These are phyloP conservation scores for Anaeramoeba flamelloides DNA, from an alignment of 78 protist genomes.

Conservation along the genomic window DNA sequence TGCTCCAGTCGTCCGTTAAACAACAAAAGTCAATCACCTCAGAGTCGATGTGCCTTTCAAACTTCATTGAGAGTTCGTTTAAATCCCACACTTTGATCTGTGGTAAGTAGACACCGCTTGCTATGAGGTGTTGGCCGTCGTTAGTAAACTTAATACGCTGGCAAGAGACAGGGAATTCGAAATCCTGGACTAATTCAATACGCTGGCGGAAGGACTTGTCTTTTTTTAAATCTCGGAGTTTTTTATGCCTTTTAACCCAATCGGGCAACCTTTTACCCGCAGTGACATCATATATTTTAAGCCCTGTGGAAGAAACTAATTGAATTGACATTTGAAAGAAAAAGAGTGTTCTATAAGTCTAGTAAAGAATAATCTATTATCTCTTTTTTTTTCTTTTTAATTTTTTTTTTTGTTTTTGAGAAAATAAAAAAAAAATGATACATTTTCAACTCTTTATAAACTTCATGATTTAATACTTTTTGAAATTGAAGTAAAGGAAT, in stretches of 20 bases:
- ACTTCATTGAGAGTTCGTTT: conserved; percentile 59
- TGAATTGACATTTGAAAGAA: too few relatives aligned
- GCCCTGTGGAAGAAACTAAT: too few relatives aligned
- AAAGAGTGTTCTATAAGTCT: too few relatives aligned
- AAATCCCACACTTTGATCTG: conserved; percentile 64
- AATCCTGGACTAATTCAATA: conserved; percentile 80
- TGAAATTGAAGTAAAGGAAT: too few relatives aligned
- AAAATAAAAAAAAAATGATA: too few relatives aligned
- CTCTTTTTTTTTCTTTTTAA: too few relatives aligned
- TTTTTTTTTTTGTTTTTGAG: too few relatives aligned
- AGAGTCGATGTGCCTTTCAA: conserved; percentile 51
- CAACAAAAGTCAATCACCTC: conserved; percentile 28
- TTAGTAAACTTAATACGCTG: conserved; percentile 25
- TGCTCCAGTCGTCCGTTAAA: conserved; percentile 72
- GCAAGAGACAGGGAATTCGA: conserved; percentile 61
- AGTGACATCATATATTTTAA: not conserved
- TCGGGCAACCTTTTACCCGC: not conserved
- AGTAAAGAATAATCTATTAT: too few relatives aligned
- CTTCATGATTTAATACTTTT: too few relatives aligned
- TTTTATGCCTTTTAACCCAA: not conserved
- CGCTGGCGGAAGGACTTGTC: conserved; percentile 23
- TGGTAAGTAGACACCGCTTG: conserved; percentile 70
- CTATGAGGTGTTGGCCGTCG: conserved; percentile 52
- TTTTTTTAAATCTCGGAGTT: not conserved
- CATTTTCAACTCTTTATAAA: too few relatives aligned